A percentile compares a stretch with the other conserved stretches of the same genome.
phyloP scores from a whole-genome alignment of 495 filamentous ascomycete genomes.

The Penicillium antarcticum region DNA sequence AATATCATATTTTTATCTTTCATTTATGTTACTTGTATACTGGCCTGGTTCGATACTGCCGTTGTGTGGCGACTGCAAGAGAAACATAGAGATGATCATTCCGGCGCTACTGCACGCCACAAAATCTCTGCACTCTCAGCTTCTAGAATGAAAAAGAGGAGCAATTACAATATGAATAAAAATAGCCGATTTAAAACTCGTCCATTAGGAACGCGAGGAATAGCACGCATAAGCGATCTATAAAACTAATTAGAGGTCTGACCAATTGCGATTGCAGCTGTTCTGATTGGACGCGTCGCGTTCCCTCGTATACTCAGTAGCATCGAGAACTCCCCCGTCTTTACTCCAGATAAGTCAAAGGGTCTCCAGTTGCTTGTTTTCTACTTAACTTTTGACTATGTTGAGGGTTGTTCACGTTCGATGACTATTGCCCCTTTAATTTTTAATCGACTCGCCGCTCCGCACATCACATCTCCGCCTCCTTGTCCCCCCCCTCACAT shows the following conservation, averaged over 20 bases:
- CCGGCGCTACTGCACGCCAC: constrained; percentile 11
- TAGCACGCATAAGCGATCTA: background rate
- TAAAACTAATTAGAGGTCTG: background rate
- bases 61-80: background rate
- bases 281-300: constrained; percentile 3
- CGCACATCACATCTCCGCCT: background rate
- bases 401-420: background rate
- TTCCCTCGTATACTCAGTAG: constrained; percentile 7
- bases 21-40: background rate
- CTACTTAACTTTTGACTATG: background rate
- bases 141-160: background rate
- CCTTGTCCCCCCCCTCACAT: background rate
- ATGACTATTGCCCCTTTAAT: background rate
- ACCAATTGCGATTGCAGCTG: constrained; percentile 3
- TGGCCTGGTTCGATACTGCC: background rate
- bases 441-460: background rate
- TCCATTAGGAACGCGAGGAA: background rate
- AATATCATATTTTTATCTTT: background rate
- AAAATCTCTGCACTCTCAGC: constrained; percentile 4
- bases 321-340: constrained; percentile 1
- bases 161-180: background rate
- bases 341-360: background rate
- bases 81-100: constrained; percentile 6
- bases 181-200: background rate
- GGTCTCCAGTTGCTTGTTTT: background rate